phyloP scores from a whole-genome alignment of 73 alveolate species.

The Paramecium tetraurelia region DNA sequence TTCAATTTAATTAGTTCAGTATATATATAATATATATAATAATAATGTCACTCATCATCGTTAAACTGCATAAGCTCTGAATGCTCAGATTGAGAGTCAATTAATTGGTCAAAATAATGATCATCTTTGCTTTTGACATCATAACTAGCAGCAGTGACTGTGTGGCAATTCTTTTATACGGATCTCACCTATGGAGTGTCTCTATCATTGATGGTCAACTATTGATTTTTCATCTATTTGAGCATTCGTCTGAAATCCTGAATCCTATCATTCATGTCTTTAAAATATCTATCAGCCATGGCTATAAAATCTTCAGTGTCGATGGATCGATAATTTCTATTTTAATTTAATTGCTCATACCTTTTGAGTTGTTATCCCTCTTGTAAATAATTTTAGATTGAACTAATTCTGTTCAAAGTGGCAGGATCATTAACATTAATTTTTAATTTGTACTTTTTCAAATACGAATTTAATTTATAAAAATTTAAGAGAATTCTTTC shows the following conservation, averaged over 20 bases:
- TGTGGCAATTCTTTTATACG: not conserved
- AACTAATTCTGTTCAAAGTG: not conserved
- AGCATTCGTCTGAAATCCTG: not conserved
- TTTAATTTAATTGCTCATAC: not conserved
- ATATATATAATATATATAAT: not conserved
- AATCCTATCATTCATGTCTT: not conserved
- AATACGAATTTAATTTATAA: not conserved
- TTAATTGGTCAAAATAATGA: not conserved
- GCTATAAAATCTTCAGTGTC: conserved; percentile 27
- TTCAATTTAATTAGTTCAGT: not conserved
- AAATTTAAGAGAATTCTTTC: not conserved
- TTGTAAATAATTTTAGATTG: not conserved
- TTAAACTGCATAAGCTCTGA: not conserved
- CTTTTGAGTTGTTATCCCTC: not conserved
- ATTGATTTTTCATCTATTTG: not conserved
- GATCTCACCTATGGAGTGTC: not conserved
- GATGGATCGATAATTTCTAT: not conserved
- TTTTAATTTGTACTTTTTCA: not conserved
- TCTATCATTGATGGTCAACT: not conserved
- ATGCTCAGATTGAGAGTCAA: not conserved
- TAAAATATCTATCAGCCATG: conserved; percentile 19
- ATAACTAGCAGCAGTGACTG: not conserved
- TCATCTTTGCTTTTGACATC: conserved; percentile 2
- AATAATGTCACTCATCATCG: not conserved
- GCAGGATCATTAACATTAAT: not conserved